Evolutionary conservation across 495 filamentous ascomycete genomes (phyloP).

Genomic region (Talaromyces ruber): DNA sequence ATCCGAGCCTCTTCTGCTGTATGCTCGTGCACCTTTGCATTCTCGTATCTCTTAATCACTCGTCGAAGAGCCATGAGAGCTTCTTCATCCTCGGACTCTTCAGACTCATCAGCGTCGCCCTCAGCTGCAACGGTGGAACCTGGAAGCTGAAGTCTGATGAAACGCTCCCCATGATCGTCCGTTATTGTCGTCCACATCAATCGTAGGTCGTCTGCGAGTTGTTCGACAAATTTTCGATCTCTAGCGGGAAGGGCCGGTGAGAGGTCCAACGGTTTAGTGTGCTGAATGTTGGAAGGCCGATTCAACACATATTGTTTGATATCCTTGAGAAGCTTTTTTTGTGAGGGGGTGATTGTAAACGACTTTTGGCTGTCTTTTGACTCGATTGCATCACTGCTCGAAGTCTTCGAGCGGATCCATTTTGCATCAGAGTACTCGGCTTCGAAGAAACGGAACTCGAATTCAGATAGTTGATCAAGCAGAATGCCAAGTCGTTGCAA

Average conservation of each 20-base stretch:
- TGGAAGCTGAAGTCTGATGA: conserved; percentile 67
- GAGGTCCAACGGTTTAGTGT: conserved; percentile 55
- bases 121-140: conserved; percentile 19
- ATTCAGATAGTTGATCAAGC: conserved; percentile 71
- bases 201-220: conserved; percentile 72
- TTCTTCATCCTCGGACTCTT: conserved; percentile 80
- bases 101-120: conserved; percentile 53
- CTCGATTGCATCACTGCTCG: conserved; percentile 39
- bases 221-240: conserved; percentile 87
- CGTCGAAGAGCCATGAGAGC: conserved; percentile 71
- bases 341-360: conserved; percentile 67
- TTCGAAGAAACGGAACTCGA: conserved; percentile 89
- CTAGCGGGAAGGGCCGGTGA: conserved; percentile 66
- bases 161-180: conserved; percentile 69
- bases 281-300: conserved; percentile 35
- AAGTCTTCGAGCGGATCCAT: conserved; percentile 80
- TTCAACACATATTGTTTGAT: conserved; percentile 75
- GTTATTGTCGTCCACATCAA: conserved; percentile 74
- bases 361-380: conserved; percentile 50
- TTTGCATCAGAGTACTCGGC: conserved; percentile 76
- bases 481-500: conserved; percentile 68
- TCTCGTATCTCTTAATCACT: conserved; percentile 82
- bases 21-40: conserved; percentile 74
- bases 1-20: conserved; percentile 68
- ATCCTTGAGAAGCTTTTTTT: conserved; percentile 72